Percentiles rank a stretch among this genome's conserved stretches.
Conservation (phyloP, 192 early-diverging fungal genomes). For the Coemansia sp. region DNA sequence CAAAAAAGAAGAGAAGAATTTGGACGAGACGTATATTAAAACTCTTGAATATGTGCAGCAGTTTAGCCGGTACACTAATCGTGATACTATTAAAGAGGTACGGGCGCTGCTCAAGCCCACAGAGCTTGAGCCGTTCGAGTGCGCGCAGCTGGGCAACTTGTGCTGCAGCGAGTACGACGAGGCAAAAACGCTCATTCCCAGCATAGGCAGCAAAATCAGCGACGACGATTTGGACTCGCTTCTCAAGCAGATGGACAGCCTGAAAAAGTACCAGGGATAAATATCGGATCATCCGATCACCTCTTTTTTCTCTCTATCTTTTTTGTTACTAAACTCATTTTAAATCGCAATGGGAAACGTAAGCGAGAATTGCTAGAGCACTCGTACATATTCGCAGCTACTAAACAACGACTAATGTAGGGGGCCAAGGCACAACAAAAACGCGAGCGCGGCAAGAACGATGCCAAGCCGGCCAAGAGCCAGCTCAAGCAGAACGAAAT, state of each 20-base stretch:
- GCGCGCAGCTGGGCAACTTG: slow-evolving; percentile 88
- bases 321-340: too few species aligned
- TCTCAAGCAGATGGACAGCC: slow-evolving; percentile 77
- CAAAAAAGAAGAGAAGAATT: slow-evolving; percentile 56
- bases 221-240: slow-evolving; percentile 74
- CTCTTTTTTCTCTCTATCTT: too few species aligned
- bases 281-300: not conserved
- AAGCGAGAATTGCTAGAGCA: not conserved
- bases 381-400: not conserved
- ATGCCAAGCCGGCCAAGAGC: slow-evolving; percentile 3
- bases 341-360: slow-evolving; percentile 2
- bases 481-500: slow-evolving; percentile 6
- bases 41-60: slow-evolving; percentile 81
- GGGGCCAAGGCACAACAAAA: slow-evolving; percentile 3
- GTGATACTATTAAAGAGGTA: slow-evolving; percentile 82
- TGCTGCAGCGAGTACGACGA: slow-evolving; percentile 91
- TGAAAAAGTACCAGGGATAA: slow-evolving; percentile 73
- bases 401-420: not conserved
- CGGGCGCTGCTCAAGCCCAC: slow-evolving; percentile 44
- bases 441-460: slow-evolving; percentile 1
- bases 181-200: slow-evolving; percentile 87
- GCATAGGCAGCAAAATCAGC: slow-evolving; percentile 71
- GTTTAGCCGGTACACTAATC: slow-evolving; percentile 83
- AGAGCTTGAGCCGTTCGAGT: slow-evolving; percentile 77
- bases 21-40: slow-evolving; percentile 70